Conservation (phyloP, 2,329 filamentous ascomycete genomes). For the Tolypocladium capitatum region DNA sequence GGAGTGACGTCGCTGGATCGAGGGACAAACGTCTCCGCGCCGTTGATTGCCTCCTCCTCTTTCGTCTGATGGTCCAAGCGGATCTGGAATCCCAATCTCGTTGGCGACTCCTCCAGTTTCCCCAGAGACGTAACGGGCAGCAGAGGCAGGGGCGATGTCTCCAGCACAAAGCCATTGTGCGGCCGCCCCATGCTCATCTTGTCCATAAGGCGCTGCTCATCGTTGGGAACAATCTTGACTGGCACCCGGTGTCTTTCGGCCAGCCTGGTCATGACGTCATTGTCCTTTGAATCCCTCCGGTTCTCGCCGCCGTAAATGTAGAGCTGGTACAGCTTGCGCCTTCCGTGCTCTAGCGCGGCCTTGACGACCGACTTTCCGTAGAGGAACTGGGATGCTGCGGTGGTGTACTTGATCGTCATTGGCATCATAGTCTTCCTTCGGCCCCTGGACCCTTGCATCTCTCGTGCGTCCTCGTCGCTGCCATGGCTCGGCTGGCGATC, state of each 20-base stretch:
- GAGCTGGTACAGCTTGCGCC: constrained; percentile 69
- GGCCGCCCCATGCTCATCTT: constrained; percentile 72
- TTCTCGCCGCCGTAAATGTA: constrained; percentile 58
- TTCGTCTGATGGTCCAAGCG: constrained; percentile 52
- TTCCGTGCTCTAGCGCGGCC: constrained; percentile 54
- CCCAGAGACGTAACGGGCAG: constrained; percentile 50
- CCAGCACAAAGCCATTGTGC: constrained; percentile 82
- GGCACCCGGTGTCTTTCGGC: constrained; percentile 37
- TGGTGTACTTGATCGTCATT: constrained; percentile 46
- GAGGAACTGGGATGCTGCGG: constrained; percentile 80
- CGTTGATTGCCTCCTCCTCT: constrained; percentile 66
- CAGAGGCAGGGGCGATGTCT: constrained; percentile 71
- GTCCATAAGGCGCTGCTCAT: constrained; percentile 58
- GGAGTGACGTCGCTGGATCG: constrained; percentile 19
- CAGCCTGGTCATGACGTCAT: constrained; percentile 28
- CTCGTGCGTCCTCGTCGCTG: neutral
- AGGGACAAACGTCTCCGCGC: constrained; percentile 37
- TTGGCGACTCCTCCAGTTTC: constrained; percentile 28
- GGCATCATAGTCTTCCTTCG: constrained; percentile 20
- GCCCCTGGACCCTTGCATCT: constrained; percentile 2
- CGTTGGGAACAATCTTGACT: constrained; percentile 44
- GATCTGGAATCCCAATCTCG: constrained; percentile 41
- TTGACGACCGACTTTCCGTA: constrained; percentile 74
- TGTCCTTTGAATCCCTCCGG: constrained; percentile 33
- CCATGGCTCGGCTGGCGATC: neutral